These are phyloP conservation scores for Paracoccidioides lutzii DNA, from an alignment of 2,329 filamentous ascomycete species.

Conservation along the genomic window DNA sequence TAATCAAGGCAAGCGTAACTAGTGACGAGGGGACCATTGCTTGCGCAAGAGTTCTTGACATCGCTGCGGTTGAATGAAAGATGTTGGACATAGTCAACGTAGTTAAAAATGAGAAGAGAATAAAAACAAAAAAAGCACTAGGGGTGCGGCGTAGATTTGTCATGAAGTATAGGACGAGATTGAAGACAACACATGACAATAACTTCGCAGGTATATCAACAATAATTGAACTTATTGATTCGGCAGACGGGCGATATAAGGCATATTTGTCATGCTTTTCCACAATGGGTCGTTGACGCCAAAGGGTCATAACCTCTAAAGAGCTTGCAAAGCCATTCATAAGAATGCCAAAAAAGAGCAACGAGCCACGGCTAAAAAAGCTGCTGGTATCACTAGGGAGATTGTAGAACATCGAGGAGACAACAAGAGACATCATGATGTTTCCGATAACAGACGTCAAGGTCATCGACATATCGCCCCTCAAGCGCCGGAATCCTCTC, in stretches of 20 bases:
- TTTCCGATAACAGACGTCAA: constrained; percentile 56
- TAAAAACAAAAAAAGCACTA: constrained; percentile 73
- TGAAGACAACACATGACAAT: constrained; percentile 58
- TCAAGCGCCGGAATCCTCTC: constrained; percentile 65
- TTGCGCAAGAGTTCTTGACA: constrained; percentile 65
- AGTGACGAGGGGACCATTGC: constrained; percentile 45
- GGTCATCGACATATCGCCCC: constrained; percentile 63
- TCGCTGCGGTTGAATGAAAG: constrained; percentile 65
- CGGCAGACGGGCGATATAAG: constrained; percentile 79
- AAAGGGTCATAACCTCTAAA: constrained; percentile 70
- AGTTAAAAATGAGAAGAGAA: constrained; percentile 60
- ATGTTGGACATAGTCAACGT: constrained; percentile 75
- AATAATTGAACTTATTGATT: constrained; percentile 62
- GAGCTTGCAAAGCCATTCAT: constrained; percentile 75
- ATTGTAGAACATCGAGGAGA: constrained; percentile 72
- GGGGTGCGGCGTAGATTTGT: constrained; percentile 62
- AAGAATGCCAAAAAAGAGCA: constrained; percentile 78
- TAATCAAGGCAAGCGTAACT: constrained; percentile 30
- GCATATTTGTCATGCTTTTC: constrained; percentile 82
- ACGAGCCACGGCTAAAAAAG: constrained; percentile 66
- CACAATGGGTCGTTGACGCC: constrained; percentile 79
- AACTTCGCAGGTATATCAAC: constrained; percentile 78
- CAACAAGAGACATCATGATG: constrained; percentile 61
- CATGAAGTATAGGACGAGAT: constrained; percentile 76
- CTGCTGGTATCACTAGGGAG: constrained; percentile 50